Base-by-base conservation (phyloP, 2,329 filamentous ascomycete genomes). In the Myriosclerotinia duriaeana region DNA sequence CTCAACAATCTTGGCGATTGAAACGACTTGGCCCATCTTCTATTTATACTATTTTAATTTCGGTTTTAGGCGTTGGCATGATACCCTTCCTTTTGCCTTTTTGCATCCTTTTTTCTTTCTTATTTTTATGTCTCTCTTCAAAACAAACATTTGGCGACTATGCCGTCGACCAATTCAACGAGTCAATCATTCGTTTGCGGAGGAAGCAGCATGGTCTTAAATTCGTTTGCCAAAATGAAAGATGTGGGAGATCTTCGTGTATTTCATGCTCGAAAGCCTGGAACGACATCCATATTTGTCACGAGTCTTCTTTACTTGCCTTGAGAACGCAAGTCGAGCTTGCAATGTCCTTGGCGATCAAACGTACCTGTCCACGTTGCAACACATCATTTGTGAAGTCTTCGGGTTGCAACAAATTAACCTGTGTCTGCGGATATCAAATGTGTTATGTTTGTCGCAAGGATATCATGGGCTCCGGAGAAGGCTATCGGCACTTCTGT, bases 381-480 rank as follows among this genome's bases (percentile, higher is more conserved):
- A 89, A 91, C 72, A 91, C 93, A 12, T 91, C 89, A 20, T 98
- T 98, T 77, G 91, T 99, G 79, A 98, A 98, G 78, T 89, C 88
- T 8, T 88, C 89, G 36, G 95, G 95, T 74, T 99, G 95, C 84
- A 99, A 99, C 82, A 98, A 98, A 80, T 84, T 99, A 52, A 94
- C 92, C 7, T 98, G 95, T 76, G 88, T 93, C 20, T 99, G 95
- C 78, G 95, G 95, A 11, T 98, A 98, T 79, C 90, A 91, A 72
- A 98, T 98, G 94, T 99, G 95, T 78, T 99, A 99, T 75, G 87
- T 98, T 56, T 99, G 95, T 78, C 91, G 95, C 52, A 89, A 89
- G 72, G 88, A 92, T 73, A 86, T 89, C 56, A 86, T 89, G 55
- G 80, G 82, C 66, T 81, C 85, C 60, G 79, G 80, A 3, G 89